A percentile compares a stretch with the other conserved stretches of the same genome.
Conservation (phyloP, 1,284 basidiomycete species). For the Ganoderma lingzhi region DNA sequence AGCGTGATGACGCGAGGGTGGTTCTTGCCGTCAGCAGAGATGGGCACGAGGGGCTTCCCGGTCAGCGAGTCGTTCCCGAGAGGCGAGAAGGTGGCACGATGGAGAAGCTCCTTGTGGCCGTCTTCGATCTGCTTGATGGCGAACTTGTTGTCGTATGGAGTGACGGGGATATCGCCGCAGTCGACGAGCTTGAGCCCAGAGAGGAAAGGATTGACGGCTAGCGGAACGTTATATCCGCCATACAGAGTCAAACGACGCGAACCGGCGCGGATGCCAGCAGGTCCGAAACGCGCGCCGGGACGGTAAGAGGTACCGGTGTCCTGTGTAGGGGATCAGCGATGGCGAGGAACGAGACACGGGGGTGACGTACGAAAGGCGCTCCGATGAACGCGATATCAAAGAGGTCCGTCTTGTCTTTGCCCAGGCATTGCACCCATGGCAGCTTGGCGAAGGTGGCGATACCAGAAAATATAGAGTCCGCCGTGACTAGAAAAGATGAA, state of each 20-base stretch:
- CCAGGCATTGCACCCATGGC: conserved; percentile 78
- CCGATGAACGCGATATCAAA: conserved; percentile 85
- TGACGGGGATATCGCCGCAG: conserved; percentile 70
- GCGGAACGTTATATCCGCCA: conserved; percentile 79
- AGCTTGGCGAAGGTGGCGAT: conserved; percentile 80
- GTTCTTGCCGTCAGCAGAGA: conserved; percentile 66
- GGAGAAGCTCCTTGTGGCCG: conserved; percentile 69
- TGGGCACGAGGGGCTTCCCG: conserved; percentile 59
- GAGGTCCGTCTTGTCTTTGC: conserved; percentile 56
- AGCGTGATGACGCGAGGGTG: conserved; percentile 78
- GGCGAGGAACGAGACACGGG: conserved; percentile 24
- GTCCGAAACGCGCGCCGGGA: conserved; percentile 83
- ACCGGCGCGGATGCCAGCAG: conserved; percentile 78
- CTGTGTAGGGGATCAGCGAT: conserved; percentile 41
- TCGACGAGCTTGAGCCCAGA: conserved; percentile 72
- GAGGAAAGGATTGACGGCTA: conserved; percentile 72
- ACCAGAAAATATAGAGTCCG: conserved; percentile 76
- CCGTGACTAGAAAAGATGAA: conserved; percentile 56
- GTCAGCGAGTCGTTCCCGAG: conserved; percentile 67
- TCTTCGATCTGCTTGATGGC: conserved; percentile 80
- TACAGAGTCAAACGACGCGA: conserved; percentile 77
- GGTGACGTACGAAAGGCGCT: conserved; percentile 71
- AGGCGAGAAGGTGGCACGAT: conserved; percentile 64
- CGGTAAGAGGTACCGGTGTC: conserved; percentile 81
- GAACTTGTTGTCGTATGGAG: conserved; percentile 72